Base-by-base conservation (phyloP, 176 grass and related monocot genomes). In the Carex scoparia region DNA sequence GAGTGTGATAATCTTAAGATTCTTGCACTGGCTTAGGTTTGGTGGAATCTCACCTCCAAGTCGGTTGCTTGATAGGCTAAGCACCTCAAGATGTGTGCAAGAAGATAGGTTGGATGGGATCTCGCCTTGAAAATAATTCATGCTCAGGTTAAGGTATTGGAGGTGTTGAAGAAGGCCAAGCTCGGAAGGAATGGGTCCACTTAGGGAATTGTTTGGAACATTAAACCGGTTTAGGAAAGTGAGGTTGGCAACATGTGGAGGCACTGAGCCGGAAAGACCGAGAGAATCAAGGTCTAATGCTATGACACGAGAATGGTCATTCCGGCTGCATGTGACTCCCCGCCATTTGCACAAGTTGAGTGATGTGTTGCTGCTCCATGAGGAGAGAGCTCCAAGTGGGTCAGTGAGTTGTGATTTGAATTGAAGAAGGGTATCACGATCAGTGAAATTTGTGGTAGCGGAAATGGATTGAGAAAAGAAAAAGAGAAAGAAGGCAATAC, bases 341-440 rank as follows among this genome's bases (percentile, higher is more conserved):
- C 10, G 59, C 92, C 92, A 94, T 16, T 31, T 69, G 83, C 92
- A 94, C 71, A 87, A 87, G 27, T 87, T 11, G 10, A 69, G 72
- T 53, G 92, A 84, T 40, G 11, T 63, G 1, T 79, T 86, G 73
- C 38, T 40, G 4, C 12, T 87, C 92, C 92, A 94, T 1, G 89
- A 87, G 46, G 23, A 67, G 55, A 94, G 84, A 15, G 83, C 87
- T 80, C 84, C 69, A 4, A 31, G 23, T 1, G 82, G 79, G 57
- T 89, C 87, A 9, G 85, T 85, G 27, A 91, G 57, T 11, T 87
- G 85, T 30, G 87, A 88, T 79, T 89, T 87, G 87, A 94, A 89
- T 68, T 82, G 90, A 19, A 91, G 79, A 16, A 91, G 87, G 7
- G 85, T 75, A 70, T 87, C 42, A 61, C 55, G 62, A 60, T 94